A percentile compares a stretch with the other conserved stretches of the same genome.
These are phyloP conservation scores for Naganishia randhawae DNA, from an alignment of 768 basidiomycete species.

Conservation along the genomic window DNA sequence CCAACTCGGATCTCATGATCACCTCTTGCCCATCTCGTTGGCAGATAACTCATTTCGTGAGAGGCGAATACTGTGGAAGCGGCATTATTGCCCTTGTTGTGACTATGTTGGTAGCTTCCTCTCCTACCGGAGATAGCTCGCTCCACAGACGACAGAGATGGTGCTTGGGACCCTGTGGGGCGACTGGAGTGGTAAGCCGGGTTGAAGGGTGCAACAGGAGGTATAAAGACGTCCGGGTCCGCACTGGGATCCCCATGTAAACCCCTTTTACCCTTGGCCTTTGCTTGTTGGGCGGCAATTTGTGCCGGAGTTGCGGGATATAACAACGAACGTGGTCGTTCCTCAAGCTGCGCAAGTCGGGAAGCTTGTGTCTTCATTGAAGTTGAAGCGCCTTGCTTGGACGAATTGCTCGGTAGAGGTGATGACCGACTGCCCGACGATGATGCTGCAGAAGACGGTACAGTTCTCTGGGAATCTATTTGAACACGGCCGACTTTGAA, in stretches of 20 bases:
- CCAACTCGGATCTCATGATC: slow-evolving; percentile 41
- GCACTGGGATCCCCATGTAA: neutral
- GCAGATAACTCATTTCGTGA: slow-evolving; percentile 44
- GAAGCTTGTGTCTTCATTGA: slow-evolving; percentile 18
- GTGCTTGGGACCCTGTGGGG: neutral
- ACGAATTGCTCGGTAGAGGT: neutral
- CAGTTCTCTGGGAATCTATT: neutral
- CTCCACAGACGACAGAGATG: slow-evolving; percentile 12
- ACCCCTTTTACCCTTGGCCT: slow-evolving; percentile 11
- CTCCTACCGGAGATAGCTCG: slow-evolving; percentile 5
- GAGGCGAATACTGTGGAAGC: slow-evolving; percentile 38
- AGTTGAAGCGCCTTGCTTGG: neutral
- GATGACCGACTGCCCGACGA: slow-evolving; percentile 14
- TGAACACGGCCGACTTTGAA: slow-evolving; percentile 8
- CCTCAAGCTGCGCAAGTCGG: slow-evolving; percentile 35
- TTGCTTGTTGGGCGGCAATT: slow-evolving; percentile 30
- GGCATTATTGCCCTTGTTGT: slow-evolving; percentile 24
- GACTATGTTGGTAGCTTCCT: slow-evolving; percentile 13
- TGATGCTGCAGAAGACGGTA: neutral
- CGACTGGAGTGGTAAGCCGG: slow-evolving; percentile 16
- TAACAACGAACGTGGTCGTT: slow-evolving; percentile 40
- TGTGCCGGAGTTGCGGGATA: slow-evolving; percentile 49
- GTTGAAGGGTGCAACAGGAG: slow-evolving; percentile 27
- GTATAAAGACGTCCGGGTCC: slow-evolving; percentile 19
- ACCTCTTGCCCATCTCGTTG: slow-evolving; percentile 46